Evolutionary conservation across 2,329 filamentous ascomycete genomes (phyloP), one percentile per base, ranked within the genome.

Genomic region (Scedosporium apiospermum): DNA sequence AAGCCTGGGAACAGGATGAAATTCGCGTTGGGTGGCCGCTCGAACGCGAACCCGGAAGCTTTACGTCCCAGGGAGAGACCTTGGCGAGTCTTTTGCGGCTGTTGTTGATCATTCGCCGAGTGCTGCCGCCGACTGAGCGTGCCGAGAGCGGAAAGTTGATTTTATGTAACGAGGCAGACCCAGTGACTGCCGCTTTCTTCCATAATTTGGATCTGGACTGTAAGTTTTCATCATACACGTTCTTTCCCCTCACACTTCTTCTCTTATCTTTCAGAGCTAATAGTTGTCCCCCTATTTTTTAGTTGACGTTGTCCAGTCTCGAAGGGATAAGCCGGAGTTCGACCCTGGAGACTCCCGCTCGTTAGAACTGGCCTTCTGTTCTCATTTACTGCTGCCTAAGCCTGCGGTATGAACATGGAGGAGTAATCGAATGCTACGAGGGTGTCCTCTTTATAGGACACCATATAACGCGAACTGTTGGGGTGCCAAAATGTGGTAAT

Each of bases 1-100:
- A 87, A 65, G 84, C 83, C 1, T 88, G 85, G 84, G 84, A 87
- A 67, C 82, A 87, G 69, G 80, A 84, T 62, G 81, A 82, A 59
- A 78, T 87, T 27, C 78, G 82, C 2, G 78, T 79, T 0, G 78
- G 80, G 53, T 88, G 85, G 85, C 86, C 86, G 3, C 75, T 88
- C 3, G 82, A 85, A 68, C 72, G 76, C 44, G 80, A 81, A 6
- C 85, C 85, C 0, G 74, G 76, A 59, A 76, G 77, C 60, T 88
- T 83, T 68, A 82, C 82, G 0, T 78, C 80, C 62, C 84, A 88
- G 66, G 85, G 85, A 16, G 80, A 82, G 57, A 79, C 80, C 41
- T 76, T 88, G 6, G 83, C 83, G 4, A 78, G 83, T 55, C 72
- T 87, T 46, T 71, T 88, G 59, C 80, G 82, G 69, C 85, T 87